Percentiles rank a stretch among this genome's conserved stretches.
phyloP scores from a whole-genome alignment of 1,284 basidiomycete species.

The Cryptococcus jaspeensis region DNA sequence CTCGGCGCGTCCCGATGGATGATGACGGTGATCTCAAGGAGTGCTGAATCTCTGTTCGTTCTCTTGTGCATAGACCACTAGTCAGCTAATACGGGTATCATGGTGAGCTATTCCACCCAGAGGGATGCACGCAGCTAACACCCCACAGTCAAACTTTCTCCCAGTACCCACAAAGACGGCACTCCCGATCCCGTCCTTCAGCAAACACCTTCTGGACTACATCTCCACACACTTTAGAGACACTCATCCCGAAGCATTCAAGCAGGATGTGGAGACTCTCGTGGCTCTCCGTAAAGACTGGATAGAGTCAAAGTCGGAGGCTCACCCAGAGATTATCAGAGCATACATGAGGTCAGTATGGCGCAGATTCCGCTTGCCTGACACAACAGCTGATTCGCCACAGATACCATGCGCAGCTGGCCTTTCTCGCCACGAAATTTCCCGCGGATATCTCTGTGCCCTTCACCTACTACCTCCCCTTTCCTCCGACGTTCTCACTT shows the following conservation, averaged over 20 bases:
- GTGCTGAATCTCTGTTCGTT: too few species aligned
- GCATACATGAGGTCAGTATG: conserved; percentile 53
- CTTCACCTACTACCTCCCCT: conserved; percentile 73
- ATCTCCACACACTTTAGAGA: conserved; percentile 67
- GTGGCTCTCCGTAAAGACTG: conserved; percentile 66
- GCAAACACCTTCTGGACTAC: conserved; percentile 63
- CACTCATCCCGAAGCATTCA: conserved; percentile 87
- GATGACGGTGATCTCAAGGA: too few species aligned
- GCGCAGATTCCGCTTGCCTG: conserved; percentile 9
- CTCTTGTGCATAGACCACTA: too few species aligned
- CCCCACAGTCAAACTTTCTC: conserved; percentile 62
- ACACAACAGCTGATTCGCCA: conserved; percentile 1
- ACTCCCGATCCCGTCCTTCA: conserved; percentile 59
- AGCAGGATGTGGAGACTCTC: conserved; percentile 72
- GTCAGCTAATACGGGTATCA: background rate
- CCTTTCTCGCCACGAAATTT: conserved; percentile 70
- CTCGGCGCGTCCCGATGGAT: too few species aligned
- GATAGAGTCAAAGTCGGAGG: conserved; percentile 60
- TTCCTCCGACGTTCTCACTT: conserved; percentile 55
- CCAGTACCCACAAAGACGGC: conserved; percentile 74
- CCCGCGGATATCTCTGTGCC: conserved; percentile 70
- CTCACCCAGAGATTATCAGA: conserved; percentile 47
- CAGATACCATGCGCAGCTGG: conserved; percentile 87
- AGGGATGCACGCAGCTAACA: background rate
- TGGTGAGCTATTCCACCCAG: background rate